phyloP scores from a whole-genome alignment of 2,329 filamentous ascomycete genomes.

The Fonsecaea erecta region DNA sequence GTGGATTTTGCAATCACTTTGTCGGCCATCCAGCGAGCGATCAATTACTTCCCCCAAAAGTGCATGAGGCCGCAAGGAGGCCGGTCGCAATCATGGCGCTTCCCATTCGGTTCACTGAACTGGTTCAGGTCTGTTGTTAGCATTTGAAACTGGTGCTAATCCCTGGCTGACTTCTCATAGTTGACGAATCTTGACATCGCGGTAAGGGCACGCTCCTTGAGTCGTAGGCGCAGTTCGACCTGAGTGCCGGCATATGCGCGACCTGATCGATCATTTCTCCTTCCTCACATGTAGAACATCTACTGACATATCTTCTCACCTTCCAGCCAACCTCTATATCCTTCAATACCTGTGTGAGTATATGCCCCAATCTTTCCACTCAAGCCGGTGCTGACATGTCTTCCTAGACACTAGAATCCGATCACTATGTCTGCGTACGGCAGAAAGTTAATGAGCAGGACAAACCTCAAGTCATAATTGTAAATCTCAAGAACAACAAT shows the following conservation, averaged over 20 bases:
- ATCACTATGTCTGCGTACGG: conserved; percentile 93
- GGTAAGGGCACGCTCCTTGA: conserved; percentile 49
- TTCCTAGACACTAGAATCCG: conserved; percentile 90
- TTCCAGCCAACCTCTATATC: conserved; percentile 72
- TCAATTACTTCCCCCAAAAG: conserved; percentile 22
- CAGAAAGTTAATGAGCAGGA: conserved; percentile 86
- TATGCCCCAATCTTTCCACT: conserved; percentile 16
- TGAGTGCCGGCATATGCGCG: not conserved
- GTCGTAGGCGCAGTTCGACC: conserved; percentile 20
- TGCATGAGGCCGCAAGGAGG: conserved; percentile 38
- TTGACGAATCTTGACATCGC: conserved; percentile 59
- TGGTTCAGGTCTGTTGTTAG: conserved; percentile 68
- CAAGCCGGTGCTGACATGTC: conserved; percentile 33
- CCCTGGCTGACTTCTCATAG: conserved; percentile 48
- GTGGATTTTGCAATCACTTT: conserved; percentile 12
- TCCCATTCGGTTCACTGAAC: conserved; percentile 92
- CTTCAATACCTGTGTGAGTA: conserved; percentile 82
- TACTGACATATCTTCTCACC: conserved; percentile 38
- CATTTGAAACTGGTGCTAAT: not conserved
- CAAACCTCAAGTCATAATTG: conserved; percentile 91
- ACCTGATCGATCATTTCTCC: not conserved
- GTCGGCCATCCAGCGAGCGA: conserved; percentile 14
- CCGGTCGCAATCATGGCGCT: conserved; percentile 60
- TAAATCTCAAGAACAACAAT: conserved; percentile 97
- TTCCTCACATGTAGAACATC: conserved; percentile 4